Evolutionary conservation across 2,329 filamentous ascomycete species (phyloP), one percentile per base, ranked within the genome.

Genomic region (Thielaviopsis euricoi): DNA sequence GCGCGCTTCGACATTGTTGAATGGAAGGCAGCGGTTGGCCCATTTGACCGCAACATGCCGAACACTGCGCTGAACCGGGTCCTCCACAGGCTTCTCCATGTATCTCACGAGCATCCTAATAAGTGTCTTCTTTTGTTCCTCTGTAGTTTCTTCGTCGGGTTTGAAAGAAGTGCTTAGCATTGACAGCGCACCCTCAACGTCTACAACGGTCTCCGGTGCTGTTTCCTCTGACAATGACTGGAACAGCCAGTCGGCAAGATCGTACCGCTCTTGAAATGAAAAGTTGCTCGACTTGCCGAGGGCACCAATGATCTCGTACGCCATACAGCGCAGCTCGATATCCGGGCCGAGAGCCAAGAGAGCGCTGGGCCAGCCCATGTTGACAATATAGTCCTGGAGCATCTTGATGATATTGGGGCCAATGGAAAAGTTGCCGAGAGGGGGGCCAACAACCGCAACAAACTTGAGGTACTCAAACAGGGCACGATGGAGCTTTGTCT

Each of bases 231-330:
- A 83, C 2, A 97, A 74, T 0, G 90, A 91, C 25, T 79, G 79
- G 65, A 97, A 94, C 0, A 97, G 76, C 86, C 89, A 97, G 55
- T 78, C 60, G 0, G 80, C 63, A 80, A 80, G 54, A 80, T 73
- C 62, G 33, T 78, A 58, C 74, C 80, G 65, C 75, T 77, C 73
- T 46, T 71, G 70, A 13, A 80, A 65, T 3, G 82, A 72, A 63
- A 81, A 77, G 2, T 76, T 71, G 3, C 83, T 79, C 3, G 79
- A 80, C 62, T 83, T 81, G 57, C 86, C 83, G 23, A 97, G 71
- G 15, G 93, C 78, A 0, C 91, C 93, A 46, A 97, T 88, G 0
- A 87, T 89, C 68, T 97, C 91, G 68, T 96, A 97, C 1, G 86
- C 89, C 65, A 86, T 83, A 6, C 84, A 84, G 48, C 91, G 82